Evolutionary conservation across 257 asterid species (phyloP), one percentile per base, ranked within the genome.

Genomic region (Fraxinus cuspidata): DNA sequence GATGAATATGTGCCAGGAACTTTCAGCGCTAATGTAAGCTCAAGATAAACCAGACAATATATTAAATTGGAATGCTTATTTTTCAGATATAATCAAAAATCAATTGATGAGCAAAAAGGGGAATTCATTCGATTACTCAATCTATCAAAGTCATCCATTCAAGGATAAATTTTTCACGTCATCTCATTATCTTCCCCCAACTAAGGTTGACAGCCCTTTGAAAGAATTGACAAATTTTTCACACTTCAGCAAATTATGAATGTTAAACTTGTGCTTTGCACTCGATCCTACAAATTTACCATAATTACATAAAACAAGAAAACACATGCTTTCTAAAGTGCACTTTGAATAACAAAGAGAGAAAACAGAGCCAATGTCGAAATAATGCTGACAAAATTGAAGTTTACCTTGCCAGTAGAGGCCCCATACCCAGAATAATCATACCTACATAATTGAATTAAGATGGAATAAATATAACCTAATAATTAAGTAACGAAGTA

Each of bases 361-460:
- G 71, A 49, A 19, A 23, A 7, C 32, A 9, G 6, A 56, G 29
- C 49, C 64, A 31, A 18, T 35, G 29, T 7, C 56, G 56, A 58
- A 69, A 65, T 63, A 40, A 68, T 21, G 73, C 49, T 15, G 35
- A 77, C 78, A 15, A 8, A 78, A 77, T 74, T n/a, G 77, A 80
- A 71, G 66, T 82, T 77, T 88, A 96, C 99, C 96, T 96, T 87
- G 72, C 99, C 99, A 5, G 96, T 93, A 15, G 98, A 96, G 81
- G 97, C 98, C 78, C 99, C 99, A 84, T 96, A 96, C 70, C 99
- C 99, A 68, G 99, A 96, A 83, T 96, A 96, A 74, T 96, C 99
- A 75, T 93, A 96, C 85, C 99, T 96, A 92, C 86, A 86, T 9
- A 32, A 42, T 70, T 9, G 40, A 74, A 77, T 37, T 60, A 51